These are phyloP conservation scores for Vicia sativa DNA, from an alignment of 306 rosid species.

Conservation along the genomic window DNA sequence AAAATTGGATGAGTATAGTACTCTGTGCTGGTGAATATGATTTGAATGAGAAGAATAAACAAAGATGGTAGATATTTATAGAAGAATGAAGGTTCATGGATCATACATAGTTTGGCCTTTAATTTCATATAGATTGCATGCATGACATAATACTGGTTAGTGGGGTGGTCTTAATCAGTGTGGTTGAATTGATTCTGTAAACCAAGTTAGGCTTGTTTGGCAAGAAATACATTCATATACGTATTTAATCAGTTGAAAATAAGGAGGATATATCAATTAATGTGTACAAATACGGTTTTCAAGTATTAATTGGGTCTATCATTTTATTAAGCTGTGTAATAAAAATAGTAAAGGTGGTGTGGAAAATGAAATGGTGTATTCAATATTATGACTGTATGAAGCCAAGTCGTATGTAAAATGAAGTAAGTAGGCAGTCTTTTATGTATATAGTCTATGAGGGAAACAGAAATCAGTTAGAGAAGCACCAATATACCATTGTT, in stretches of 20 bases:
- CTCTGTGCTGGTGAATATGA: neutral
- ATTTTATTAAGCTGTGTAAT: too few relatives aligned
- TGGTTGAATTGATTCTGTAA: constrained; percentile 23
- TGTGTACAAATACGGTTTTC: too few relatives aligned
- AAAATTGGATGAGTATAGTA: neutral
- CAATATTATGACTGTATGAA: neutral
- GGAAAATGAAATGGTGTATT: too few relatives aligned
- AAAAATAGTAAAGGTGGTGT: too few relatives aligned
- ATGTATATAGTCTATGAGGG: neutral
- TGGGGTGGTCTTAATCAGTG: constrained; percentile 47
- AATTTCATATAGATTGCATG: neutral
- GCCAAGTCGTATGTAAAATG: neutral
- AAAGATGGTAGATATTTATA: constrained; percentile 40
- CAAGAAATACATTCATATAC: constrained; percentile 23
- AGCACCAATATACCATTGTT: neutral
- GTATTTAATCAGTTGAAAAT: too few relatives aligned
- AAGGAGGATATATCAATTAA: too few relatives aligned
- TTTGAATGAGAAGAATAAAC: constrained; percentile 36
- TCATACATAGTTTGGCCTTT: too few relatives aligned
- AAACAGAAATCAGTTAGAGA: neutral
- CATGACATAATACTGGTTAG: constrained; percentile 16
- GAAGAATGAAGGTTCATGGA: constrained; percentile 19
- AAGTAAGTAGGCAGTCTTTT: neutral
- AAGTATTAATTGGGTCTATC: too few relatives aligned
- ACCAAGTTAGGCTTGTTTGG: constrained; percentile 41